Evolutionary conservation across 163 green algal species (phyloP).

Genomic region (Volvox carteri): DNA sequence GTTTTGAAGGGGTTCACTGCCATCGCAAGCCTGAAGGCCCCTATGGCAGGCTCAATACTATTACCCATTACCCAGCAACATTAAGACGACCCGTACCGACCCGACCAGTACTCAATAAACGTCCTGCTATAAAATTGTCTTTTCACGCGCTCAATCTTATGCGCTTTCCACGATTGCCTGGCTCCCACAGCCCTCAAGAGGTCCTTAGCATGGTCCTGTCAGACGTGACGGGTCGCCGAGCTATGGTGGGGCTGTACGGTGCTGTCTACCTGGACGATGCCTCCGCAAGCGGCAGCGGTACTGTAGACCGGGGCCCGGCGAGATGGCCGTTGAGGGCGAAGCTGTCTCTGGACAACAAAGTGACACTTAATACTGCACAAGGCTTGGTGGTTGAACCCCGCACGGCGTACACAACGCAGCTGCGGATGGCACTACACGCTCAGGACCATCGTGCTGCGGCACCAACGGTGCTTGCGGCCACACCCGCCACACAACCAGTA

Average conservation of each 20-base stretch:
- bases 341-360: not conserved
- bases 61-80: no score
- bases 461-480: not conserved
- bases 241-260: constrained; percentile 24
- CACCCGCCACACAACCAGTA: not conserved
- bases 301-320: not conserved
- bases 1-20: no score
- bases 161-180: not conserved
- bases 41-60: no score
- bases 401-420: not conserved
- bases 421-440: not conserved
- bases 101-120: no score
- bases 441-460: constrained; percentile 1
- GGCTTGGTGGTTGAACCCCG: constrained; percentile 15
- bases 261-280: not conserved
- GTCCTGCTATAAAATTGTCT: no score
- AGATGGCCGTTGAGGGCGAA: not conserved
- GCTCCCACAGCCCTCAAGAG: not conserved
- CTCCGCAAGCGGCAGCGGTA: not conserved
- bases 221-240: not conserved
- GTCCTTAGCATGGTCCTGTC: not conserved
- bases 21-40: no score
- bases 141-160: no score
- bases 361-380: not conserved
- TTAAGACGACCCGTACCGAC: no score